These are phyloP conservation scores for Pythium coloratum DNA, from an alignment of 352 stramenopile species.

Conservation along the genomic window DNA sequence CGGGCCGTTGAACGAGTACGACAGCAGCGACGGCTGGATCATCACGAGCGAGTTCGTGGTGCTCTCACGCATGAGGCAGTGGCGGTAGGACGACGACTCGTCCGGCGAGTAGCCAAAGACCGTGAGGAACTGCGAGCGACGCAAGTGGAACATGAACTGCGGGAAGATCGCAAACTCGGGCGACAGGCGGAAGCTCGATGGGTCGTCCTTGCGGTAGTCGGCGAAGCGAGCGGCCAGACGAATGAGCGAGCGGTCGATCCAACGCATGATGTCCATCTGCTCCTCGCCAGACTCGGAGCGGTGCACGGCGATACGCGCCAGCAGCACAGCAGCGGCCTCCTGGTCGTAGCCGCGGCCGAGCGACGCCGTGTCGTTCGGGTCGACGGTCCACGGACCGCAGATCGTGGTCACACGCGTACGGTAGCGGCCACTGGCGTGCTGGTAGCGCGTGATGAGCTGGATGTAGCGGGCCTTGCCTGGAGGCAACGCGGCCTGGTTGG, in stretches of 20 bases:
- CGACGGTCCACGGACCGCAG: constrained; percentile 93
- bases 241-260: constrained; percentile 97
- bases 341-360: constrained; percentile 98
- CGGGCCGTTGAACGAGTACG: constrained; percentile 95
- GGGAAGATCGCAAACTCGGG: constrained; percentile 99
- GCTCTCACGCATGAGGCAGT: constrained; percentile 94
- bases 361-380: constrained; percentile 91
- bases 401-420: constrained; percentile 97
- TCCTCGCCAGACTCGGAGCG: constrained; percentile 86
- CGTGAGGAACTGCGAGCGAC: constrained; percentile 98
- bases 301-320: constrained; percentile 90
- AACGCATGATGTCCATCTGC: constrained; percentile 88
- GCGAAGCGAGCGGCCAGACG: constrained; percentile 98
- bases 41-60: constrained; percentile 99
- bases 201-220: constrained; percentile 98
- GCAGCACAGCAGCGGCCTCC: constrained; percentile 97
- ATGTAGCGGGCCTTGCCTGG: constrained; percentile 95
- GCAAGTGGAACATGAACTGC: constrained; percentile 99
- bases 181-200: constrained; percentile 95
- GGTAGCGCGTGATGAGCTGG: constrained; percentile 98
- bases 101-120: constrained; percentile 99
- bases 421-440: constrained; percentile 95
- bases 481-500: constrained; percentile 71
- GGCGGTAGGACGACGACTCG: constrained; percentile 97
- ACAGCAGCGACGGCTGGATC: constrained; percentile 99